Evolutionary conservation across 768 basidiomycete genomes (phyloP).

Genomic region (Phylloporus arenicola): DNA sequence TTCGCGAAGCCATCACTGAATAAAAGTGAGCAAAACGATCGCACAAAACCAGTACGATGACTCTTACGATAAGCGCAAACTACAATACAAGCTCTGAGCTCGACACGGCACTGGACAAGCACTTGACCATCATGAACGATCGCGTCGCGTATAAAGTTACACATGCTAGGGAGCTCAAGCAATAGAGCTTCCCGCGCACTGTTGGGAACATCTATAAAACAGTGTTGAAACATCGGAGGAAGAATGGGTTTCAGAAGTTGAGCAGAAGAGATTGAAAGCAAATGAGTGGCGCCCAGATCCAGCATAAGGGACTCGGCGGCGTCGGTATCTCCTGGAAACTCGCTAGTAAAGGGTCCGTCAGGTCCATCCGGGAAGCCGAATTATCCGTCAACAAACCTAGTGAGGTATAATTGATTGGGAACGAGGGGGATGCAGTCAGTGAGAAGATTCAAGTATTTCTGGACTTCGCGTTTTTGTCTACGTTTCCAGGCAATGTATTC

Average conservation of each 20-base stretch:
- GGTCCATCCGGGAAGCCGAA: background rate
- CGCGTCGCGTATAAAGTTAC: slow-evolving; percentile 41
- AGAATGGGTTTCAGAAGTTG: slow-evolving; percentile 33
- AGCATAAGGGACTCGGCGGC: slow-evolving; percentile 46
- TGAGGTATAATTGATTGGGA: slow-evolving; percentile 45
- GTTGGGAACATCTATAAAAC: slow-evolving; percentile 39
- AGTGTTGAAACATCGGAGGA: slow-evolving; percentile 32
- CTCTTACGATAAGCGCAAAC: slow-evolving; percentile 49
- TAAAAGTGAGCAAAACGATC: slow-evolving; percentile 2
- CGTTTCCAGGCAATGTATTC: slow-evolving; percentile 58
- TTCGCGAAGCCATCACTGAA: slow-evolving; percentile 44
- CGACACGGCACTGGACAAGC: slow-evolving; percentile 51
- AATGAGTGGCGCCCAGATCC: slow-evolving; percentile 49
- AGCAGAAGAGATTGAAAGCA: slow-evolving; percentile 53
- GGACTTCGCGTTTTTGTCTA: slow-evolving; percentile 47
- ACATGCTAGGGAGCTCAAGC: slow-evolving; percentile 42
- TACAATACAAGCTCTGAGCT: slow-evolving; percentile 49
- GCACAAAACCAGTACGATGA: background rate
- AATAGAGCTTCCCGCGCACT: slow-evolving; percentile 38
- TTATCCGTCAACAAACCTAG: slow-evolving; percentile 34
- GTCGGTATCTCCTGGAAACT: slow-evolving; percentile 50
- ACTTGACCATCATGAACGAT: slow-evolving; percentile 39
- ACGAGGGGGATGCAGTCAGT: slow-evolving; percentile 49
- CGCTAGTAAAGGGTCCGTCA: slow-evolving; percentile 30
- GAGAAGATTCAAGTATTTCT: slow-evolving; percentile 46